Conservation (phyloP, 805 yeast species). For the Teunomyces tritomae region DNA sequence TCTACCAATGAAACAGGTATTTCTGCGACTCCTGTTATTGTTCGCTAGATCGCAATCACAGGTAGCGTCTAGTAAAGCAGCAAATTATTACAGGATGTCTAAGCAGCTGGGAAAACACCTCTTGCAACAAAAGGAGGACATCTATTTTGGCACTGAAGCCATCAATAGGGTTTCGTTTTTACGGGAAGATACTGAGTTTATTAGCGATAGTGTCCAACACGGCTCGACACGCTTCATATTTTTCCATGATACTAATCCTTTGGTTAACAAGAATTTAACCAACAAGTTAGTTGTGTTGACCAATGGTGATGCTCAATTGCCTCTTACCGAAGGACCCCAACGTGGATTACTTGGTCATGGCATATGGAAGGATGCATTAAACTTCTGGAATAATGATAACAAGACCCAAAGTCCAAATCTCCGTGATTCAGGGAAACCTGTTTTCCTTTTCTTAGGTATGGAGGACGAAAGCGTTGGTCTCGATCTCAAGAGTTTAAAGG, state of each 20-base stretch:
- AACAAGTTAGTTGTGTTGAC: constrained; percentile 34
- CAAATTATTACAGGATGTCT: constrained; percentile 10
- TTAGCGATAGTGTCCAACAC: constrained; percentile 43
- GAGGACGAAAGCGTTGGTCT: constrained; percentile 45
- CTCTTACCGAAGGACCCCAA: constrained; percentile 13
- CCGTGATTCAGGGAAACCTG: constrained; percentile 34
- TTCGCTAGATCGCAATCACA: background rate
- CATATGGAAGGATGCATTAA: constrained; percentile 10
- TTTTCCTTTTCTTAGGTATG: constrained; percentile 44
- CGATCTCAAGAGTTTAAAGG: constrained; percentile 27
- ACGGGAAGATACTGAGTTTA: constrained; percentile 53
- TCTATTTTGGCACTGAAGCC: constrained; percentile 48
- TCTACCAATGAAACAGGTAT: background rate
- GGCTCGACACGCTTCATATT: constrained; percentile 51
- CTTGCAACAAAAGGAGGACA: constrained; percentile 12
- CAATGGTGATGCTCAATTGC: constrained; percentile 33
- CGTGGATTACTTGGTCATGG: constrained; percentile 20
- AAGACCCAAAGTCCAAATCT: constrained; percentile 38
- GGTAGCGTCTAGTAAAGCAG: background rate
- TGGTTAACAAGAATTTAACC: constrained; percentile 26
- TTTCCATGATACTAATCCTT: constrained; percentile 30
- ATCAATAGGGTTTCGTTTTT: constrained; percentile 65
- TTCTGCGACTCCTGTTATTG: background rate
- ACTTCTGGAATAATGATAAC: constrained; percentile 31
- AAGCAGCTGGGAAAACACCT: constrained; percentile 6